Percentiles rank a stretch among this genome's conserved stretches.
Evolutionary conservation across 495 filamentous ascomycete genomes (phyloP).

Genomic region (Daldinia caldariorum): DNA sequence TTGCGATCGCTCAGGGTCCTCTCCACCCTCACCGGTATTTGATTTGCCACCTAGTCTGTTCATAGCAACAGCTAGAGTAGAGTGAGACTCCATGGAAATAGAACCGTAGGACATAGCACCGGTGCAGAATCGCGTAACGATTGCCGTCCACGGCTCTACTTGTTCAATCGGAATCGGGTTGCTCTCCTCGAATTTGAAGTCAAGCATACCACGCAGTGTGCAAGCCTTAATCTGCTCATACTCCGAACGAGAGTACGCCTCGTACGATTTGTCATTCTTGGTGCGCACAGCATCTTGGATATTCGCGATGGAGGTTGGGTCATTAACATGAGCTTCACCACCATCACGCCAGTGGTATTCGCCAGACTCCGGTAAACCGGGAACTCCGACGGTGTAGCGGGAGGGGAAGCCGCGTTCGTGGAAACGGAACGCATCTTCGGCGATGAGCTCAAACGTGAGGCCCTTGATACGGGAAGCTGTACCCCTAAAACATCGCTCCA

Average conservation of each 20-base stretch:
- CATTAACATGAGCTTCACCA: slow-evolving; percentile 97
- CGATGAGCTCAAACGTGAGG: slow-evolving; percentile 94
- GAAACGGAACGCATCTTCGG: slow-evolving; percentile 95
- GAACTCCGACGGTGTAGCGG: slow-evolving; percentile 77
- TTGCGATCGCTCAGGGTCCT: slow-evolving; percentile 92
- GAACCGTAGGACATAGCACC: slow-evolving; percentile 99
- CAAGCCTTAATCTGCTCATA: slow-evolving; percentile 99
- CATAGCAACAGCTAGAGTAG: slow-evolving; percentile 96
- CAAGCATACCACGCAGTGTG: slow-evolving; percentile 94
- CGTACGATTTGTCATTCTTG: slow-evolving; percentile 99
- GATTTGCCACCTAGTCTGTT: slow-evolving; percentile 98
- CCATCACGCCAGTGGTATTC: slow-evolving; percentile 99
- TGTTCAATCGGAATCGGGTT: slow-evolving; percentile 94
- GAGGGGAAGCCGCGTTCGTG: slow-evolving; percentile 96
- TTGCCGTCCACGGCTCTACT: slow-evolving; percentile 98
- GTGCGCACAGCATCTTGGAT: slow-evolving; percentile 97
- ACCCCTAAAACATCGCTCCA: slow-evolving; percentile 95
- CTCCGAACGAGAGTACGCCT: slow-evolving; percentile 92
- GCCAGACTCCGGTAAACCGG: slow-evolving; percentile 91
- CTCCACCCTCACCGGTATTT: slow-evolving; percentile 98
- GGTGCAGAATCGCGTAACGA: slow-evolving; percentile 97
- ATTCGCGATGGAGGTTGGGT: slow-evolving; percentile 94
- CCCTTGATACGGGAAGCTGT: slow-evolving; percentile 96
- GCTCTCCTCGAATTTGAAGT: slow-evolving; percentile 94
- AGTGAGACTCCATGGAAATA: slow-evolving; percentile 99